A percentile compares a stretch with the other conserved stretches of the same genome.
phyloP scores from a whole-genome alignment of 2,329 filamentous ascomycete species.

The Colletotrichum spinosum region DNA sequence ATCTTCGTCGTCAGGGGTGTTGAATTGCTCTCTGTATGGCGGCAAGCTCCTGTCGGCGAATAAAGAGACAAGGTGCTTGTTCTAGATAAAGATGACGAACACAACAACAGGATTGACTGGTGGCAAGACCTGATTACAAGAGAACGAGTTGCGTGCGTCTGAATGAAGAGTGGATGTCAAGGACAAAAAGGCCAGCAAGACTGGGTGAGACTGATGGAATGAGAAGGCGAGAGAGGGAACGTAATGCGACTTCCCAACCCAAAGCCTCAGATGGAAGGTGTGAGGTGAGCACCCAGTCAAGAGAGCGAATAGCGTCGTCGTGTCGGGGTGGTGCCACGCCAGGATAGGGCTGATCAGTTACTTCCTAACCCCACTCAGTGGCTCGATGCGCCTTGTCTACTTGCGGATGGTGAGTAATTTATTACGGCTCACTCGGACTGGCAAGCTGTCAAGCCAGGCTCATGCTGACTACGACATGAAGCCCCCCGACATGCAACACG shows the following conservation, averaged over 20 bases:
- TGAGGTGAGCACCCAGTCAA: background rate
- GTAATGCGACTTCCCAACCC: slow-evolving; percentile 11
- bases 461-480: too few species aligned
- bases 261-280: slow-evolving; percentile 17
- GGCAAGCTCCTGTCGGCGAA: background rate
- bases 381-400: too few species aligned
- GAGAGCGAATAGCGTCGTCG: slow-evolving; percentile 25
- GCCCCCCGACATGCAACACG: too few species aligned
- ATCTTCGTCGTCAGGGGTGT: slow-evolving; percentile 21
- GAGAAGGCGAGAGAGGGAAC: too few species aligned
- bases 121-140: too few species aligned
- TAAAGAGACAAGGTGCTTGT: too few species aligned
- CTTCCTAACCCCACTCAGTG: background rate
- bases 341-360: slow-evolving; percentile 36
- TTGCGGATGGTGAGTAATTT: too few species aligned
- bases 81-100: background rate
- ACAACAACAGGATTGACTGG: background rate
- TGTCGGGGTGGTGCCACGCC: slow-evolving; percentile 23
- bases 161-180: slow-evolving; percentile 11
- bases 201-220: too few species aligned
- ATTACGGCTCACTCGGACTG: slow-evolving; percentile 1
- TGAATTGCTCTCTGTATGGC: background rate
- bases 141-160: too few species aligned
- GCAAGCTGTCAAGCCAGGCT: too few species aligned
- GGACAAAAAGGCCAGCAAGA: slow-evolving; percentile 1